Conservation (phyloP, 169 alveolate genomes). For the Plasmodium ovale region DNA sequence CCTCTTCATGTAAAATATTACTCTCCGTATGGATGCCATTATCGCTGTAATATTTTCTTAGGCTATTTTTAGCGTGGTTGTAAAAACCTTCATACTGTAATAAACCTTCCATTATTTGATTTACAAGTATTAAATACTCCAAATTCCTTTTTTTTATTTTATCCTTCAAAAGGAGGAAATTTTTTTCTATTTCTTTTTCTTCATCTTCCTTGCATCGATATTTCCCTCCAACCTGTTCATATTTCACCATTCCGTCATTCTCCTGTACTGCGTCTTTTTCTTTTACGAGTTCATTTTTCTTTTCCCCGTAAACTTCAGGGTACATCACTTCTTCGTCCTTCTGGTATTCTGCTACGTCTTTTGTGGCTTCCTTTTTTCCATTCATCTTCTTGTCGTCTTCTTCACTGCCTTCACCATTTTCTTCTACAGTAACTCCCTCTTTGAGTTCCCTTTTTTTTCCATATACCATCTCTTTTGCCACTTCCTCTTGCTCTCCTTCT, state of each 20-base stretch:
- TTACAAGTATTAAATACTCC: constrained; percentile 28
- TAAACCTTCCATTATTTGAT: constrained; percentile 48
- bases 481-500: constrained; percentile 9
- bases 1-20: constrained; percentile 1
- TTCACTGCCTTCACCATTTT: constrained; percentile 8
- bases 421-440: constrained; percentile 35
- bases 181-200: neutral
- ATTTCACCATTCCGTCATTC: neutral
- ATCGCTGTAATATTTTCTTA: constrained; percentile 15
- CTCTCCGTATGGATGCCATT: neutral
- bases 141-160: constrained; percentile 13
- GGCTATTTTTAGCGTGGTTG: constrained; percentile 7
- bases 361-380: neutral
- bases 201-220: neutral
- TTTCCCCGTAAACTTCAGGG: neutral
- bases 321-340: neutral
- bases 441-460: neutral
- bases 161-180: constrained; percentile 7
- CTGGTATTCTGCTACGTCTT: neutral
- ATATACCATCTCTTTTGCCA: neutral
- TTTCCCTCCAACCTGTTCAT: neutral
- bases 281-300: neutral
- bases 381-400: neutral
- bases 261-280: neutral
- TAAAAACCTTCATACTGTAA: constrained; percentile 36